These are phyloP conservation scores for Halocafeteria seosinensis DNA, from an alignment of 108 stramenopile genomes.

Conservation along the genomic window DNA sequence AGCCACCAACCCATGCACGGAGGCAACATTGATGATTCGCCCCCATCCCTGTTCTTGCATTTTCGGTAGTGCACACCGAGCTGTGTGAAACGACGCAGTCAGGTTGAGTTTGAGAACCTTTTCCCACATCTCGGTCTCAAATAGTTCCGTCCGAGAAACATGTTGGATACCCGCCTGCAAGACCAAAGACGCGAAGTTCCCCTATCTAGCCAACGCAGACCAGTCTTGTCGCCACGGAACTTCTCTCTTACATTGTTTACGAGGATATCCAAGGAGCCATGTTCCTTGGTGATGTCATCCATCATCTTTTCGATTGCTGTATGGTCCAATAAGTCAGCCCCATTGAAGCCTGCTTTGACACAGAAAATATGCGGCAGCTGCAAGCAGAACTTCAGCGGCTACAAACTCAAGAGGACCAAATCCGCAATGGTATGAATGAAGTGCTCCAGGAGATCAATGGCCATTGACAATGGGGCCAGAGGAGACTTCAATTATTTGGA, in stretches of 20 bases:
- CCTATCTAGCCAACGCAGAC: no score
- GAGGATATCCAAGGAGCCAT: not conserved
- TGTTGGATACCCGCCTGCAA: slow-evolving; percentile 24
- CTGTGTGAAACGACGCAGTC: slow-evolving; percentile 7
- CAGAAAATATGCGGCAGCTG: no score
- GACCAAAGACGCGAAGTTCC: no score
- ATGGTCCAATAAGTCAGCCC: not conserved
- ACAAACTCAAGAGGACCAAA: no score
- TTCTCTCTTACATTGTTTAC: slow-evolving; percentile 3
- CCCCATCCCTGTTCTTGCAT: slow-evolving; percentile 14
- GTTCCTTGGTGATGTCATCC: not conserved
- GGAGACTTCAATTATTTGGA: no score
- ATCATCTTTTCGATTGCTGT: not conserved
- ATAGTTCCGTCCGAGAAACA: slow-evolving; percentile 10
- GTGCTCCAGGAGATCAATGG: no score
- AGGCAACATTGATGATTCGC: slow-evolving; percentile 16
- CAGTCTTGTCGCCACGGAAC: no score
- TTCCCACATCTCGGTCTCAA: slow-evolving; percentile 12
- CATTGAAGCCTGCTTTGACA: not conserved
- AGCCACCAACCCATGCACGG: slow-evolving; percentile 17
- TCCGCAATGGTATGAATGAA: no score
- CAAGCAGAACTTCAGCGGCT: no score
- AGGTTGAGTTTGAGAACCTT: slow-evolving; percentile 12
- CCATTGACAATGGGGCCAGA: no score
- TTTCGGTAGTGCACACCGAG: slow-evolving; percentile 1